A percentile compares a stretch with the other conserved stretches of the same genome.
These are phyloP conservation scores for Phytophthora cryptogea DNA, from an alignment of 352 stramenopile species.

Conservation along the genomic window DNA sequence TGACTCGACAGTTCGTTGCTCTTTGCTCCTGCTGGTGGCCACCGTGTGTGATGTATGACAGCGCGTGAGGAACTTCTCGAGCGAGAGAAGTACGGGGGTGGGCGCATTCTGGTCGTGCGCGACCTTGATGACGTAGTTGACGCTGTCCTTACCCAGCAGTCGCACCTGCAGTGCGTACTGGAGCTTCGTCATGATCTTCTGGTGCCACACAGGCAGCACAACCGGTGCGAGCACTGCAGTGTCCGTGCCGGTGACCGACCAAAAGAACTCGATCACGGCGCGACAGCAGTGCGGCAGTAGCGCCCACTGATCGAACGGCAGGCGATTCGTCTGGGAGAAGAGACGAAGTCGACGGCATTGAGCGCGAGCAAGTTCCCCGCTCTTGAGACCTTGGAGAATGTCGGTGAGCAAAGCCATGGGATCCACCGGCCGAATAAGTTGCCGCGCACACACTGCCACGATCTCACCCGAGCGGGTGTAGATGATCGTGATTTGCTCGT, in stretches of 20 bases:
- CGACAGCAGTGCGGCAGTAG: constrained; percentile 36
- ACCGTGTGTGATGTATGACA: constrained; percentile 13
- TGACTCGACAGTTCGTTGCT: background rate
- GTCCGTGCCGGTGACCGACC: constrained; percentile 5
- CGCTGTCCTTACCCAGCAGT: constrained; percentile 58
- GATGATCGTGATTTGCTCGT: constrained; percentile 59
- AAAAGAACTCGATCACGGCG: constrained; percentile 54
- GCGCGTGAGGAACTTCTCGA: constrained; percentile 58
- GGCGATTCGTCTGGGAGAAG: constrained; percentile 53
- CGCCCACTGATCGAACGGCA: constrained; percentile 55
- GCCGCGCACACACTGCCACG: constrained; percentile 53
- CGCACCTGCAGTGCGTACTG: constrained; percentile 56
- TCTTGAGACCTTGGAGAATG: constrained; percentile 38
- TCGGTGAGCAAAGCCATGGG: constrained; percentile 36
- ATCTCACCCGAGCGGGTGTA: constrained; percentile 50
- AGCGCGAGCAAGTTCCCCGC: constrained; percentile 27
- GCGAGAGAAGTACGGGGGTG: constrained; percentile 28
- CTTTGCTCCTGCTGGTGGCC: background rate
- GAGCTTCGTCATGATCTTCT: constrained; percentile 45
- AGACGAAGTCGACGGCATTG: constrained; percentile 58
- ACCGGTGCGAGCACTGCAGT: background rate
- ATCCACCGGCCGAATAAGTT: constrained; percentile 54
- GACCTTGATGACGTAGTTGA: constrained; percentile 49
- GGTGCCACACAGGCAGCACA: constrained; percentile 47
- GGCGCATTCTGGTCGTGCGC: constrained; percentile 48